Conservation (phyloP, 768 basidiomycete species). For the Krasilnikovozyma curviuscula region DNA sequence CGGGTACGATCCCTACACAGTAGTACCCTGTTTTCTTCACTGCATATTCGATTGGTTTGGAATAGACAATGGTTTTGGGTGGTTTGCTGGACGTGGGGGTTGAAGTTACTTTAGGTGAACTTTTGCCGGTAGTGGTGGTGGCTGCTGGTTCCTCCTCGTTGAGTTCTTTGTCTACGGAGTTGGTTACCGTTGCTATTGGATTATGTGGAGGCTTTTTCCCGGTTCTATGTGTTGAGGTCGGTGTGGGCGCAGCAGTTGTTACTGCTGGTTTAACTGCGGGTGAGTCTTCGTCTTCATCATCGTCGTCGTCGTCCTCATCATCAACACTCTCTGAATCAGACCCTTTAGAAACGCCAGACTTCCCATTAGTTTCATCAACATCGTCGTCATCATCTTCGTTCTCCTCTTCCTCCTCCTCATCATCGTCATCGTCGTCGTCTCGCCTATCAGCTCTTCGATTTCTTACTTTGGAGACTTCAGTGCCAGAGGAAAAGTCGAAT, state of each 20-base stretch:
- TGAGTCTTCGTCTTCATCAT: not conserved
- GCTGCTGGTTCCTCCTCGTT: not conserved
- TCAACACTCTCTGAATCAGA: no score
- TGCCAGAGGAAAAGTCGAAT: constrained; percentile 29
- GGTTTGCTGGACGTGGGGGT: not conserved
- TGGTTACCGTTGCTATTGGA: not conserved
- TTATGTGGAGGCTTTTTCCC: no score
- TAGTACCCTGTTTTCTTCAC: constrained; percentile 84
- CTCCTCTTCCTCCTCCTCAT: constrained; percentile 3
- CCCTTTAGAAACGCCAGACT: no score
- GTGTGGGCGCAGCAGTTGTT: not conserved
- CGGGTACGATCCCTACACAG: constrained; percentile 78
- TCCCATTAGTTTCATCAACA: no score
- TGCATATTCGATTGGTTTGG: constrained; percentile 55
- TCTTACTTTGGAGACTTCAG: not conserved
- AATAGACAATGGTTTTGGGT: constrained; percentile 28
- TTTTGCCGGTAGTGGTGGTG: not conserved
- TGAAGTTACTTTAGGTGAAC: not conserved
- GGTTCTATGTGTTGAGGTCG: not conserved
- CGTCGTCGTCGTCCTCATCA: constrained; percentile 2
- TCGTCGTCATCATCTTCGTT: not conserved
- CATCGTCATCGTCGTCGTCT: not conserved
- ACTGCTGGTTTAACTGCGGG: no score
- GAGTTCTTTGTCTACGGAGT: not conserved
- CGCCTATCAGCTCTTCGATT: not conserved